Evolutionary conservation across 352 stramenopile genomes (phyloP).

Genomic region (Bremia lactucae): DNA sequence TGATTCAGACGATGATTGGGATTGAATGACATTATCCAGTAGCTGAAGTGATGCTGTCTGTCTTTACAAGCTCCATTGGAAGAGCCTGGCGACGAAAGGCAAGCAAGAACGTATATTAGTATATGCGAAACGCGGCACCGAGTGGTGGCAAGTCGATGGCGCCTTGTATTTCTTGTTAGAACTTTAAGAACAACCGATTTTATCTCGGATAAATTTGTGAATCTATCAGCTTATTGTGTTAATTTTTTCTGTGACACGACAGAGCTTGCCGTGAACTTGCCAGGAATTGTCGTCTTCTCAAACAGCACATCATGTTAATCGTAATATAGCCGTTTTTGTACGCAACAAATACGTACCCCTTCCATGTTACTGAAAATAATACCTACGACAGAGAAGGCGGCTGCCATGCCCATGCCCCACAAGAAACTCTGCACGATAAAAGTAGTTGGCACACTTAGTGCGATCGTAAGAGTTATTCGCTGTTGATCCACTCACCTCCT

Average conservation of each 20-base stretch:
- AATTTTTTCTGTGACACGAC: constrained; percentile 8
- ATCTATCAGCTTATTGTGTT: neutral
- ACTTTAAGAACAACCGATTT: constrained; percentile 8
- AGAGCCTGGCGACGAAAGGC: constrained; percentile 14
- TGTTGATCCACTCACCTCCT: constrained; percentile 25
- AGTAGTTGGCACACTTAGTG: too few species aligned
- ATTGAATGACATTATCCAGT: constrained; percentile 22
- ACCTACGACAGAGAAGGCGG: constrained; percentile 62
- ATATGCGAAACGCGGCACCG: constrained; percentile 12
- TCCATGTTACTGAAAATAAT: constrained; percentile 61
- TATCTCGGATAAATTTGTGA: constrained; percentile 5
- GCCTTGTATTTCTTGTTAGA: constrained; percentile 16
- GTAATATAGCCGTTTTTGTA: too few species aligned
- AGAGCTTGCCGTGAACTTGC: constrained; percentile 16
- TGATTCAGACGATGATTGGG: constrained; percentile 77
- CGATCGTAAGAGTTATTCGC: too few species aligned
- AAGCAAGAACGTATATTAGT: constrained; percentile 18
- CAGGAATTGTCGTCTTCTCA: constrained; percentile 11
- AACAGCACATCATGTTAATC: too few species aligned
- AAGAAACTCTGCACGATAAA: constrained; percentile 50
- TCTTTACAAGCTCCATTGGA: constrained; percentile 15
- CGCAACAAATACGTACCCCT: constrained; percentile 23
- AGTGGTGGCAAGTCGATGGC: constrained; percentile 4
- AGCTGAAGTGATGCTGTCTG: constrained; percentile 3
- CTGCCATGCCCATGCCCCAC: constrained; percentile 67